Base-by-base conservation (phyloP, 2,329 filamentous ascomycete genomes). In the Verticillium dahliae region DNA sequence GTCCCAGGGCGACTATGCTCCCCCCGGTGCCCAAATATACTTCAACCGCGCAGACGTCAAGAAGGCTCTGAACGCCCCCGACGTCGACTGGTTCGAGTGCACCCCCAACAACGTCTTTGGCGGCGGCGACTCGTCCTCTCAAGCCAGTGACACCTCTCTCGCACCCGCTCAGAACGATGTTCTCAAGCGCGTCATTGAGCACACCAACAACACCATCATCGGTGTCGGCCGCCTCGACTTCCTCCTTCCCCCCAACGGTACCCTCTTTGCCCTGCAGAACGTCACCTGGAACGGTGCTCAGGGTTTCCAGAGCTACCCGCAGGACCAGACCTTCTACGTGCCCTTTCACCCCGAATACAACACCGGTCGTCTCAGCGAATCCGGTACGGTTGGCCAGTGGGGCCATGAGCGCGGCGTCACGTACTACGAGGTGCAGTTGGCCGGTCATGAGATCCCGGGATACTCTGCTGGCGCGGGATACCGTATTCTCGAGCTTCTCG, bases 21-120 rank as follows among this genome's bases (percentile, higher is more conserved):
- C 90, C 0, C 77, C 75, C 0, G 89, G 88, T 1, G 80, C 85
- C 0, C 69, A 73, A 0, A 76, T 92, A 61, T 90, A 91, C 78
- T 91, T 91, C 74, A 85, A 91, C 75, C 85, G 89, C 11, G 76
- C 78, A 4, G 88, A 90, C 61, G 89, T 92, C 5, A 87, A 92
- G 69, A 73, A 77, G 14, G 88, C 88, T 1, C 83, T 91, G 68
- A 85, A 91, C 68, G 88, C 86, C 0, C 85, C 86, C 1, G 65
- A 76, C 6, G 69, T 67, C 3, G 61, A 67, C 0, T 72, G 71
- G 71, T 61, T 61, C 15, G 66, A 69, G 6, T 72, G 71, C 63
- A 71, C 68, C 0, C 63, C 39, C 0, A 63, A 65, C 1, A 68
- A 67, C 1, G 69, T 71, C 1, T 71, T 71, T 14, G 71, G 68